phyloP scores from a whole-genome alignment of 768 basidiomycete genomes.

The Rickenella mellea region DNA sequence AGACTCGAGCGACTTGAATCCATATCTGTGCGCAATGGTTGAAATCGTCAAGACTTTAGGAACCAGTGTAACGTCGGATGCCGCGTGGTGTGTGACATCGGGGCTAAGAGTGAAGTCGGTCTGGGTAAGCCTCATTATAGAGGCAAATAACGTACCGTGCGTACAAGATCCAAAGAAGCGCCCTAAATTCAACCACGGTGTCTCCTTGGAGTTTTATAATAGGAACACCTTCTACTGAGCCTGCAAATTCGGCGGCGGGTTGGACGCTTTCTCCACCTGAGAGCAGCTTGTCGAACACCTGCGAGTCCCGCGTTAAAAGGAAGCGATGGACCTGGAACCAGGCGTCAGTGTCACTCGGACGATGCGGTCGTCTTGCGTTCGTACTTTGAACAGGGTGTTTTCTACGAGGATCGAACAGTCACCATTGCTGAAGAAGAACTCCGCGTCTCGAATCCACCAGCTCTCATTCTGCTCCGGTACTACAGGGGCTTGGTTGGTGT shows the following conservation, averaged over 20 bases:
- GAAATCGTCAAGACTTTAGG: constrained; percentile 37
- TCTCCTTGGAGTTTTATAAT: constrained; percentile 37
- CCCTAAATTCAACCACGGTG: constrained; percentile 38
- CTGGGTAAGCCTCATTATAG: background rate
- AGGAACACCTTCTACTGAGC: constrained; percentile 18
- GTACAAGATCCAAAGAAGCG: constrained; percentile 44
- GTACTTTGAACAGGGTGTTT: constrained; percentile 41
- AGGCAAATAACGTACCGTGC: constrained; percentile 31
- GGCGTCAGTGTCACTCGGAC: constrained; percentile 15
- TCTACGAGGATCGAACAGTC: constrained; percentile 34
- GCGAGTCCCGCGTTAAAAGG: constrained; percentile 33
- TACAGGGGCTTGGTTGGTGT: too few relatives aligned
- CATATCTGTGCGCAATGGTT: constrained; percentile 39
- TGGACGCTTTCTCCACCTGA: constrained; percentile 26
- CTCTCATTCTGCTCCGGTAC: too few relatives aligned
- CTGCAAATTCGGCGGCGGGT: constrained; percentile 12
- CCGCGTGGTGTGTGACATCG: constrained; percentile 34
- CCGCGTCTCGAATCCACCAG: constrained; percentile 28
- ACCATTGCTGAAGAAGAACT: constrained; percentile 31
- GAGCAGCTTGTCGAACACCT: constrained; percentile 39
- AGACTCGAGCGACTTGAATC: constrained; percentile 32
- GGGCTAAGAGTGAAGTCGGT: constrained; percentile 21
- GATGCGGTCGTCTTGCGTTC: constrained; percentile 8
- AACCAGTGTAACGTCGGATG: constrained; percentile 32
- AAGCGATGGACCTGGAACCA: constrained; percentile 28